phyloP scores from a whole-genome alignment of 139 green algal genomes.

The Trebouxia sp. region DNA sequence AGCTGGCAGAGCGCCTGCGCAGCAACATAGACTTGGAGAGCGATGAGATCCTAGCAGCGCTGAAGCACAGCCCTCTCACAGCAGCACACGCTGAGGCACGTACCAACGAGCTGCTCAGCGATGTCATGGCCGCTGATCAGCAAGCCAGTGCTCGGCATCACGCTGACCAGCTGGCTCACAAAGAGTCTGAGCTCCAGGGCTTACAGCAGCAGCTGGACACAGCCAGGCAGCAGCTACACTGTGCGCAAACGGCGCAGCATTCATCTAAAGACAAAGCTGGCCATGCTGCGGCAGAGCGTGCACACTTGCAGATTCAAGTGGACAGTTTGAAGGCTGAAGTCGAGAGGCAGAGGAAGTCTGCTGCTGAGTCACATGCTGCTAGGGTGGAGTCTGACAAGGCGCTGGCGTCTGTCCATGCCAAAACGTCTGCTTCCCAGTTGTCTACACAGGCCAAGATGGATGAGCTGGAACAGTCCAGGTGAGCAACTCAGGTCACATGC shows the following conservation, averaged over 20 bases:
- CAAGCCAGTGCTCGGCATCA: not conserved
- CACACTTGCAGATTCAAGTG: not conserved
- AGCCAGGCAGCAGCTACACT: constrained; percentile 12
- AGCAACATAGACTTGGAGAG: constrained; percentile 18
- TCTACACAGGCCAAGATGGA: constrained; percentile 2
- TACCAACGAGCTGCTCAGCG: constrained; percentile 13
- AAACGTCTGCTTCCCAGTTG: not conserved
- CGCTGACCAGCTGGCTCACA: not conserved
- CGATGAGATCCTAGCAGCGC: constrained; percentile 30
- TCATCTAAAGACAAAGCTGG: constrained; percentile 4
- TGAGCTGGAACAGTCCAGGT: constrained; percentile 27
- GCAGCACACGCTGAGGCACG: constrained; percentile 16
- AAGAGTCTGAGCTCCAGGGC: not conserved
- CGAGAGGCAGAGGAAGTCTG: not conserved
- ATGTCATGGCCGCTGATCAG: constrained; percentile 23
- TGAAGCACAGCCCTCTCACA: constrained; percentile 12
- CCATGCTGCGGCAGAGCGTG: constrained; percentile 2
- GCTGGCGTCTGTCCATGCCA: not conserved
- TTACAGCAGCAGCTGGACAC: constrained; percentile 9
- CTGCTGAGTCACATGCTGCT: constrained; percentile 2
- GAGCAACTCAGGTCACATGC: no score
- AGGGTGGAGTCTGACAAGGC: constrained; percentile 20
- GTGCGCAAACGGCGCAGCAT: not conserved
- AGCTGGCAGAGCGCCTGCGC: constrained; percentile 25
- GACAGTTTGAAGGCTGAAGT: constrained; percentile 21